These are phyloP conservation scores for Agrostemma githago DNA, from an alignment of 148 eudicot species.

Conservation along the genomic window DNA sequence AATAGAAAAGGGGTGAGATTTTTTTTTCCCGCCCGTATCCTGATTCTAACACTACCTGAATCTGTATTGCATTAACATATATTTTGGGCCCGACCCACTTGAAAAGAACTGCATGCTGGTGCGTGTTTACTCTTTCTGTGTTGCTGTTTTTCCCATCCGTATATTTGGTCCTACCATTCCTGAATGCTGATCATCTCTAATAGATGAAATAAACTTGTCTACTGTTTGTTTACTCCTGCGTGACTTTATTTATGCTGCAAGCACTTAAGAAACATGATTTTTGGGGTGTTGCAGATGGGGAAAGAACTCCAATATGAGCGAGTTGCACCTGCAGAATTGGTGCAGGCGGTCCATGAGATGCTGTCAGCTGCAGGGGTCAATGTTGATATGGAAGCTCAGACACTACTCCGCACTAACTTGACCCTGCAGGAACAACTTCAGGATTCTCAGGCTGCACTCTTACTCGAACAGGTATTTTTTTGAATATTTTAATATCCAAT, in stretches of 20 bases:
- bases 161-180: background rate
- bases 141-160: background rate
- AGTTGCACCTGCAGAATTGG: conserved; percentile 84
- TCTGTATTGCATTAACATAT: too few relatives aligned
- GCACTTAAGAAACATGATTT: conserved; percentile 13
- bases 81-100: background rate
- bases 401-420: conserved; percentile 64
- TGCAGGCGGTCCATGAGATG: conserved; percentile 98
- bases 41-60: too few relatives aligned
- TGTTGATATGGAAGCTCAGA: conserved; percentile 77
- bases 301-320: conserved; percentile 73
- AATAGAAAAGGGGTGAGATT: too few relatives aligned
- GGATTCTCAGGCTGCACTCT: conserved; percentile 77
- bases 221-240: conserved; percentile 3
- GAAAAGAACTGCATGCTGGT: background rate
- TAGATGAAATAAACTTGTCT: background rate
- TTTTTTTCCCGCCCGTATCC: too few relatives aligned
- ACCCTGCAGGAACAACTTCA: conserved; percentile 79
- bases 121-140: background rate
- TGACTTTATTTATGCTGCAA: background rate
- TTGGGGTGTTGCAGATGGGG: conserved; percentile 38
- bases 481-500: background rate
- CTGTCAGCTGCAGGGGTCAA: conserved; percentile 87
- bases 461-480: conserved; percentile 76
- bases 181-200: background rate